Base-by-base conservation (phyloP, 495 filamentous ascomycete genomes). In the Parathielavia hyrcaniae region DNA sequence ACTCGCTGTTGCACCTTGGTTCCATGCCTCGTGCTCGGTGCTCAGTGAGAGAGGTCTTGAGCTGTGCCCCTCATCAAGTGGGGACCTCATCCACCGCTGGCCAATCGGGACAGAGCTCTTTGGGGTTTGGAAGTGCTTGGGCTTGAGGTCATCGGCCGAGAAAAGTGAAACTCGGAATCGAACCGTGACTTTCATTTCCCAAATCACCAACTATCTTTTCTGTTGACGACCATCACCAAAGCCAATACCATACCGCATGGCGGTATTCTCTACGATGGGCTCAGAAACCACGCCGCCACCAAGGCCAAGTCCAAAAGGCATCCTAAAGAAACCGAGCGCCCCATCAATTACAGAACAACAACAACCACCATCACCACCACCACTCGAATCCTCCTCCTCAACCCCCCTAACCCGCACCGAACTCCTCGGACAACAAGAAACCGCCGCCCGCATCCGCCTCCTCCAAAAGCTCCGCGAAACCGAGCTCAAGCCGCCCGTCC, bases 381-480 rank as follows among this genome's bases (percentile, higher is more conserved):
- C 26, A 23, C n/a, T n/a, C n/a, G n/a, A n/a, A n/a, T n/a, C n/a
- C n/a, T 23, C 45, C 7, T 16, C 49, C 26, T 32, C 63, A 35
- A 64, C 51, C 53, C 60, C 53, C 4, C 58, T 54, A 4, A 55
- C 64, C 4, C 53, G 17, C 46, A 40, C 45, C 19, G 36, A 46
- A 2, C 50, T 10, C 4, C 47, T 54, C 55, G 36, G 35, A 14
- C 63, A 67, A 14, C 81, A 88, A 61, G 91, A 61, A 52, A 6
- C 38, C 32, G 43, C 48, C 35, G 52, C 61, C 13, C 55, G 61
- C 40, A 9, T 59, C 30, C 79, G 84, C 43, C 91, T 90, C 14
- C 72, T 96, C 46, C 81, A 88, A 59, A 86, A 95, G 64, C 73
- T 59, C 16, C 45, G 55, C 14, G 46, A 84, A 51, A 86, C 84